These are phyloP conservation scores for Brasilioporus rufonigricans DNA, from an alignment of 768 basidiomycete genomes.

Conservation along the genomic window DNA sequence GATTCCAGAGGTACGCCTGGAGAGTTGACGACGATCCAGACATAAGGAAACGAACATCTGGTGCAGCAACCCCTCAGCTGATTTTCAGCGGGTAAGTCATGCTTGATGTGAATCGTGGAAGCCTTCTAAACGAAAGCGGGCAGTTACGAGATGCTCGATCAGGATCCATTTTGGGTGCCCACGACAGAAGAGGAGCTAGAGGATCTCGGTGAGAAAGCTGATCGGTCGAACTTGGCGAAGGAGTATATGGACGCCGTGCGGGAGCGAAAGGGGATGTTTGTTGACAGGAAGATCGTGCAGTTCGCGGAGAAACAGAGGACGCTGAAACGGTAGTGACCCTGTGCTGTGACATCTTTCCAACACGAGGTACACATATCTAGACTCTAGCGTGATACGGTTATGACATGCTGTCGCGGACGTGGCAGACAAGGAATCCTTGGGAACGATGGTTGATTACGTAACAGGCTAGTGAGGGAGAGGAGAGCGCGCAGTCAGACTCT, in stretches of 20 bases:
- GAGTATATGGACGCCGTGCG: constrained; percentile 89
- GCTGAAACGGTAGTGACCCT: constrained; percentile 46
- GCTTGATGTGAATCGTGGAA: neutral
- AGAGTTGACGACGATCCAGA: constrained; percentile 46
- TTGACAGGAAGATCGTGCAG: constrained; percentile 92
- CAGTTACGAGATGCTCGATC: constrained; percentile 90
- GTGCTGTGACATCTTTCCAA: neutral
- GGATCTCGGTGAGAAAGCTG: constrained; percentile 95
- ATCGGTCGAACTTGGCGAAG: constrained; percentile 90
- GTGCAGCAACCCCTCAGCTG: constrained; percentile 94
- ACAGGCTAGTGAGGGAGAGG: constrained; percentile 9
- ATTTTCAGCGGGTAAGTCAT: constrained; percentile 86
- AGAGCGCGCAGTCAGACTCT: constrained; percentile 5
- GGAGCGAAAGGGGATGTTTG: constrained; percentile 92
- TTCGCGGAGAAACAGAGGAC: constrained; percentile 98
- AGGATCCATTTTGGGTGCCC: constrained; percentile 97
- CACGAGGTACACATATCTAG: no score
- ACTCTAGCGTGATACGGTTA: neutral
- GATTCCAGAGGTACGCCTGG: neutral
- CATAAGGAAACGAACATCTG: constrained; percentile 93
- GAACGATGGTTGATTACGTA: constrained; percentile 24
- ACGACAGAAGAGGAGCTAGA: constrained; percentile 96
- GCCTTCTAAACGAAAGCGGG: constrained; percentile 16
- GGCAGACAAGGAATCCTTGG: constrained; percentile 8
- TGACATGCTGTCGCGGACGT: neutral